Conservation (phyloP, 768 basidiomycete genomes). For the Auriscalpium orientale region DNA sequence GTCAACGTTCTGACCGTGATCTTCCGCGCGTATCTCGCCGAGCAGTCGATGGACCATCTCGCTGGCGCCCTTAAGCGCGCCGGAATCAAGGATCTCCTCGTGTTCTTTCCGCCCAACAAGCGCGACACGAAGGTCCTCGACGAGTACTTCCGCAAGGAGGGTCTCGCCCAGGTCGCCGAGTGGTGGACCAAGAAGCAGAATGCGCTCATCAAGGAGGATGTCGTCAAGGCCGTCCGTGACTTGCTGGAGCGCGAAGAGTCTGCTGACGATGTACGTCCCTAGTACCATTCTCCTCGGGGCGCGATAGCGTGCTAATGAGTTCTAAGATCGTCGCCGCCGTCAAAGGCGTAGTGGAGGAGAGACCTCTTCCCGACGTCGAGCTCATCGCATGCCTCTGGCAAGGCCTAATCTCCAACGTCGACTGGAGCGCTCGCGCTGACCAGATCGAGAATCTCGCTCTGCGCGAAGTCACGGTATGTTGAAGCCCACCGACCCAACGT, state of each 20-base stretch:
- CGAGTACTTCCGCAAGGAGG: conserved; percentile 79
- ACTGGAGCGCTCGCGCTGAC: conserved; percentile 85
- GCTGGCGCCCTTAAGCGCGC: conserved; percentile 74
- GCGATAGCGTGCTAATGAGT: background rate
- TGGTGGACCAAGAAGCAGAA: conserved; percentile 93
- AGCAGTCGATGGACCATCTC: conserved; percentile 88
- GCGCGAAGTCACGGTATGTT: conserved; percentile 76
- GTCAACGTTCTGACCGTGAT: conserved; percentile 68
- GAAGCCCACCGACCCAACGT: background rate
- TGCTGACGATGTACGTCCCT: conserved; percentile 50
- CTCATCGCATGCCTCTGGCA: conserved; percentile 88
- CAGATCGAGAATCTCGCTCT: conserved; percentile 88
- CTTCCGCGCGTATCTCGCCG: conserved; percentile 73
- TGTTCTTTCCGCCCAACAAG: conserved; percentile 84
- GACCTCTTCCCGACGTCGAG: conserved; percentile 79
- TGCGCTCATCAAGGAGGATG: conserved; percentile 70
- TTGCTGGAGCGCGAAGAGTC: conserved; percentile 65
- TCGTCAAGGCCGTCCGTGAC: conserved; percentile 61
- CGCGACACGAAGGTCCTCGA: conserved; percentile 69
- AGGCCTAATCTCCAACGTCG: conserved; percentile 79
- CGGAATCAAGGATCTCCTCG: conserved; percentile 75
- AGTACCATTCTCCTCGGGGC: background rate
- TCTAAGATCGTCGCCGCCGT: conserved; percentile 67
- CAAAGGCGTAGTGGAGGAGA: conserved; percentile 65
- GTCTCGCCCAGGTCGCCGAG: conserved; percentile 74